These are phyloP conservation scores for Ophiocordyceps robertsii DNA, from an alignment of 2,329 filamentous ascomycete genomes.

Conservation along the genomic window DNA sequence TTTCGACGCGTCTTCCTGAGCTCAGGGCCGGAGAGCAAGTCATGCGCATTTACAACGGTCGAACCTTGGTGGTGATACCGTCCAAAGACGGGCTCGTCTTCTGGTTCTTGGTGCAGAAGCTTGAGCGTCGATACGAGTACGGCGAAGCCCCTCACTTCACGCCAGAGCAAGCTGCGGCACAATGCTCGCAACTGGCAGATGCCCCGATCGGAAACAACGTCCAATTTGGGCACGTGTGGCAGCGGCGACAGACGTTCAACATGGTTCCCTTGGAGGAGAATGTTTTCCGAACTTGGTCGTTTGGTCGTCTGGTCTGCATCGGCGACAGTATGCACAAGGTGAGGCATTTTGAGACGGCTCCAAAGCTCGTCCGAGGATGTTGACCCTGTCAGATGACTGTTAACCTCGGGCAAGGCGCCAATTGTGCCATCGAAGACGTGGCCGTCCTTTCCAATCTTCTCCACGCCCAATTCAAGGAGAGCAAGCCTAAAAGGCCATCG, in stretches of 20 bases:
- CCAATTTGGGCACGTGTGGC: conserved; percentile 1
- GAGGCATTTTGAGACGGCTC: background rate
- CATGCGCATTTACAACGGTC: background rate
- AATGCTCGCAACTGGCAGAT: background rate
- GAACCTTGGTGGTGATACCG: background rate
- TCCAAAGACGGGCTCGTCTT: background rate
- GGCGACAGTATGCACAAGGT: conserved; percentile 3
- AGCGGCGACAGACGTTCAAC: background rate
- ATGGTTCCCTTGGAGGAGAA: conserved; percentile 1
- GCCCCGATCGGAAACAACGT: background rate
- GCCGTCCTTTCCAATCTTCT: background rate
- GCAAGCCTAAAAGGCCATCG: background rate
- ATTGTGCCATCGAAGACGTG: conserved; percentile 2
- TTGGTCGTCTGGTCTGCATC: conserved; percentile 1
- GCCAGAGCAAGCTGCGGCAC: background rate
- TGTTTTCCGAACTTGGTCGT: background rate
- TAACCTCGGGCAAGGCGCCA: conserved; percentile 1
- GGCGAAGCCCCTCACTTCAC: conserved; percentile 1
- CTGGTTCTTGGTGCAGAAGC: conserved; percentile 1
- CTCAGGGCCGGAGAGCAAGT: conserved; percentile 3
- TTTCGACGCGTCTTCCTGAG: conserved; percentile 12
- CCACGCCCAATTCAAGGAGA: background rate
- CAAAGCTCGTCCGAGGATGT: too few species aligned
- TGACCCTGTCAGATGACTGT: background rate
- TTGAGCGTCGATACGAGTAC: background rate